A percentile compares a stretch with the other conserved stretches of the same genome.
phyloP scores from a whole-genome alignment of 441 rosid species.

The Populus hybrid region DNA sequence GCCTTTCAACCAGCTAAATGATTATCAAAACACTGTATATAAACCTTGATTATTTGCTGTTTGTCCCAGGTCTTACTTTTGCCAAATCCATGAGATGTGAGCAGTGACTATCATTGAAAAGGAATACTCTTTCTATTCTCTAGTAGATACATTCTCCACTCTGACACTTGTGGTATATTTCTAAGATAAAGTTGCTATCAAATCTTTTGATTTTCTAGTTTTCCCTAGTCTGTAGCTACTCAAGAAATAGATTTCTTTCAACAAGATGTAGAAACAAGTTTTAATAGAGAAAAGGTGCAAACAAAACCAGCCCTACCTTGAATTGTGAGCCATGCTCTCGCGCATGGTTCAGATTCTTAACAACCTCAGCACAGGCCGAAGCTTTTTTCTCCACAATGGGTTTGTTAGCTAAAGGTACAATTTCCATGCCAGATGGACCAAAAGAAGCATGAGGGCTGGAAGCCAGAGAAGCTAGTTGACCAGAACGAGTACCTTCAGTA shows the following conservation, averaged over 20 bases:
- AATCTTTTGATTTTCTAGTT: neutral
- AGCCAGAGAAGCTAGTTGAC: conserved; percentile 50
- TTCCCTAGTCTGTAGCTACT: conserved; percentile 5
- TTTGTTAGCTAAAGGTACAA: conserved; percentile 58
- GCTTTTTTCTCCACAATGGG: conserved; percentile 74
- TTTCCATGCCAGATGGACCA: conserved; percentile 51
- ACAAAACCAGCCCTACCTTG: conserved; percentile 48
- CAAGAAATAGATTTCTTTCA: conserved; percentile 18
- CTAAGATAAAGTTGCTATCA: neutral
- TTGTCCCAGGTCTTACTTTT: neutral
- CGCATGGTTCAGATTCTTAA: conserved; percentile 69
- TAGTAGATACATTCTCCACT: neutral
- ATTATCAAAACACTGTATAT: neutral
- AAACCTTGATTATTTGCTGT: neutral
- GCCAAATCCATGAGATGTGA: neutral
- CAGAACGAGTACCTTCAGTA: conserved; percentile 37
- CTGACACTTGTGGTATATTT: neutral
- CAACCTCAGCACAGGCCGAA: conserved; percentile 73
- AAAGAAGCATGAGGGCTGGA: conserved; percentile 62
- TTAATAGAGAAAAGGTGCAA: neutral
- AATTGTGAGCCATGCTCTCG: conserved; percentile 77
- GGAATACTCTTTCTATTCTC: neutral
- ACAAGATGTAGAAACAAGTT: conserved; percentile 6
- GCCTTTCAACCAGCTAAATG: conserved; percentile 4
- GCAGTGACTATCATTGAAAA: neutral